Evolutionary conservation across 2,329 filamentous ascomycete genomes (phyloP), one percentile per base, ranked within the genome.

Genomic region (Botrytis medusae): DNA sequence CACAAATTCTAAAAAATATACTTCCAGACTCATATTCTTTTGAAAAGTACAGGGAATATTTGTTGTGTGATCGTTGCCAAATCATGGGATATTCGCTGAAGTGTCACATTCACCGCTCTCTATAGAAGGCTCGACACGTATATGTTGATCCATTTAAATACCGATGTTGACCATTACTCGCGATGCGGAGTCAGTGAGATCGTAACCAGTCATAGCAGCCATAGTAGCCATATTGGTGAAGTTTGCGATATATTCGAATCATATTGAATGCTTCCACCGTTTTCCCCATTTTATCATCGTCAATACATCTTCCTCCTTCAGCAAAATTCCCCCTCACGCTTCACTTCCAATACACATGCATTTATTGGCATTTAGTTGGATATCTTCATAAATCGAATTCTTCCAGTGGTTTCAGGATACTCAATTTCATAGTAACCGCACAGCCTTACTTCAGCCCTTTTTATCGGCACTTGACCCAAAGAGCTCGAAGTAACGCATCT

Each of bases 101-200:
- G 71, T 72, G 62, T 72, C 71, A 72, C 71, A 72, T 72, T 72
- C 71, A 72, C 71, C 71, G 71, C 71, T 68, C 34, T 20, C 61
- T 67, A 20, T 48, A 46, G 37, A 37, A 72, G 48, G 48, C 48
- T 68, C 71, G 71, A 72, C 71, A 72, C 62, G 71, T 72, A 72
- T 72, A 72, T 46, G 32, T 60, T 60, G 71, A 72, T 72, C 71
- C 71, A 72, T 72, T 72, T 60, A 68, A 60, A 68, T 68, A 68
- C 22, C 48, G 48, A 60, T 48, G 71, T 72, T 54, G 62, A 59
- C 46, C 70, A 67, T 68, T 72, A 54, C 63, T 72, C 34, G n/a
- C 65, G 16, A 42, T 68, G 65, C 48, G 48, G 48, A 68, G 34
- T 51, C 18, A 18, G 44, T 68, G 18, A 42, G 44, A 48, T 48